Base-by-base conservation (phyloP, 78 protist genomes). In the Pirum gemmata region DNA sequence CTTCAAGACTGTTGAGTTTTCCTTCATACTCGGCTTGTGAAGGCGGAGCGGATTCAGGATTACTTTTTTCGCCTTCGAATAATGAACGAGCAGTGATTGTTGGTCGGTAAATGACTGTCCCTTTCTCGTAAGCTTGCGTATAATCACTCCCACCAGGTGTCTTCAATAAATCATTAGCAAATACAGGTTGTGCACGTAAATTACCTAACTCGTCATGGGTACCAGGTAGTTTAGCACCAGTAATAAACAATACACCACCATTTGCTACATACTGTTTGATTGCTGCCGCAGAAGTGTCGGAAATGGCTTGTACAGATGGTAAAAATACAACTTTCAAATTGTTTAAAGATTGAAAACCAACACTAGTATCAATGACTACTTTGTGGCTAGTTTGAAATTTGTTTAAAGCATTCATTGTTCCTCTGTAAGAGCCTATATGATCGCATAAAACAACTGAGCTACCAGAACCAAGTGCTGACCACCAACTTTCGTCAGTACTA, bases 351-450 rank as follows among this genome's bases (percentile, higher is more conserved):
- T 82, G 86, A 5, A 82, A 31, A 31, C 86, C 86, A 39, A 33
- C 67, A 5, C 73, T n/a, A 8, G 41, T 41, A 35, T 82, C 86
- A 13, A 82, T 41, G 0, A 82, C 36, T 18, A 82, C 86, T 39
- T 82, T 82, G 18, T 82, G 86, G 18, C 73, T 21, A 18, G 61
- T 61, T 0, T 82, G 86, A 21, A 82, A 35, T 21, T 21, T 31
- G 13, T 41, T 82, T n/a, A 82, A 73, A 18, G 86, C 86, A 61
- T 61, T 61, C 86, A 82, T 82, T 0, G n/a, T 82, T 33, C 86
- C 86, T 39, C 61, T 82, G 86, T 82, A 82, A 27, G 86, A 41
- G 79, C 86, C 67, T 31, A 82, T n/a, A 61, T 82, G 86, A 41
- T 82, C 61, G n/a, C 41, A 61, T 21, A 61, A 29, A 25, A 82